phyloP scores from a whole-genome alignment of 495 filamentous ascomycete species.

The Hypoxylon fuscum region DNA sequence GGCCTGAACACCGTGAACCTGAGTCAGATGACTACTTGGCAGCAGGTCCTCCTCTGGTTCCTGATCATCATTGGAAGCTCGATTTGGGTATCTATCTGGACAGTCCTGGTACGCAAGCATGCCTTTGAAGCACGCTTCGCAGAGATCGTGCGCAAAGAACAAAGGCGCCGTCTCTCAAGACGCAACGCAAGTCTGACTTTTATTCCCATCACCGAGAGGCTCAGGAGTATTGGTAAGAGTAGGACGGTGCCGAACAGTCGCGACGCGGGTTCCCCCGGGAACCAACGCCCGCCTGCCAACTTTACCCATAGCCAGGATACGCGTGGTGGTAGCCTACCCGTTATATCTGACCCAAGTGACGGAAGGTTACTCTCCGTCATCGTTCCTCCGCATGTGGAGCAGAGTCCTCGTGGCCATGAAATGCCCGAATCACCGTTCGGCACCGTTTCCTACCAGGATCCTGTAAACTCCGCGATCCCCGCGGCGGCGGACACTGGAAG shows the following conservation, averaged over 20 bases:
- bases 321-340: constrained; percentile 4
- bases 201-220: constrained; percentile 38
- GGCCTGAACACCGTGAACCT: constrained; percentile 75
- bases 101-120: constrained; percentile 70
- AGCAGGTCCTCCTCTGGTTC: constrained; percentile 78
- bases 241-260: constrained; percentile 14
- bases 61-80: constrained; percentile 77
- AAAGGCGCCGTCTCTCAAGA: constrained; percentile 42
- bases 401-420: background rate
- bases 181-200: constrained; percentile 35
- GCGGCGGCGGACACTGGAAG: background rate
- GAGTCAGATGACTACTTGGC: constrained; percentile 77
- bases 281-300: background rate
- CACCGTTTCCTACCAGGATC: no score
- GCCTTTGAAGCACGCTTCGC: constrained; percentile 76
- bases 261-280: constrained; percentile 1
- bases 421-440: background rate
- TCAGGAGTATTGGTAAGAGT: constrained; percentile 34
- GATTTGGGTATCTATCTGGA: constrained; percentile 70
- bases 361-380: constrained; percentile 29
- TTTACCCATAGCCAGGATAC: background rate
- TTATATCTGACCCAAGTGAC: constrained; percentile 38
- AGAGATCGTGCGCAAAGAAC: constrained; percentile 63
- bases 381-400: constrained; percentile 11
- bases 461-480: no score